Conservation (phyloP, 179 eudicot species). For the Patellifolia procumbens region DNA sequence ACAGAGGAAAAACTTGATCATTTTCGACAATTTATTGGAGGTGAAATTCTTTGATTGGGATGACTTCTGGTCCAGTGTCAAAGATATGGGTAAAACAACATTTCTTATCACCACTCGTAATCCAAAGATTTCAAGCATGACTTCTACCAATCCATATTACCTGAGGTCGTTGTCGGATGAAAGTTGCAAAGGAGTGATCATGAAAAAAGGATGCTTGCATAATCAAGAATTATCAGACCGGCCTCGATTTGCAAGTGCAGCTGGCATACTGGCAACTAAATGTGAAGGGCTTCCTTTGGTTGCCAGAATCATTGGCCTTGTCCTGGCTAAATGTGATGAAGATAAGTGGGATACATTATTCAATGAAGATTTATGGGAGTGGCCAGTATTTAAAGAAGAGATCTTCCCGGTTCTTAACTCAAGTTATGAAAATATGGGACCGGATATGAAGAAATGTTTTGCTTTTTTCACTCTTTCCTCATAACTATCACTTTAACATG, state of each 20-base stretch:
- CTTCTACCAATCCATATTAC: not conserved
- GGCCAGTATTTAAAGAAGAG: not conserved
- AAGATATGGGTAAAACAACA: not conserved
- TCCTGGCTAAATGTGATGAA: not conserved
- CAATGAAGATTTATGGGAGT: not conserved
- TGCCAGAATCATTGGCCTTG: not conserved
- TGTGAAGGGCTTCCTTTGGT: constrained; percentile 17
- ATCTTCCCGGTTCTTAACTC: not conserved
- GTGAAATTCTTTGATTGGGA: not conserved
- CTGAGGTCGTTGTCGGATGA: constrained; percentile 2
- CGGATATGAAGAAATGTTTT: not conserved
- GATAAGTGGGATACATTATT: not conserved
- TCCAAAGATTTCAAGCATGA: not conserved
- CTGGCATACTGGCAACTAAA: not conserved
- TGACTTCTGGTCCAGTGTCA: not conserved
- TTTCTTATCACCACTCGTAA: constrained; percentile 16
- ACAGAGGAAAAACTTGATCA: not conserved
- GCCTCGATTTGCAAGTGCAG: not conserved
- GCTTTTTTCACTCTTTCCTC: constrained; percentile 17
- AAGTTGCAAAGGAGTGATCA: constrained; percentile 4
- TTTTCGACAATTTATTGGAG: constrained; percentile 7
- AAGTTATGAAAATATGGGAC: not conserved
- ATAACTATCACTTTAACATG: not conserved
- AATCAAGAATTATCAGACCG: not conserved
- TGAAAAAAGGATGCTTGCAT: not conserved